Evolutionary conservation across 2,329 filamentous ascomycete species (phyloP).

Genomic region (Trematosphaeria pertusa): DNA sequence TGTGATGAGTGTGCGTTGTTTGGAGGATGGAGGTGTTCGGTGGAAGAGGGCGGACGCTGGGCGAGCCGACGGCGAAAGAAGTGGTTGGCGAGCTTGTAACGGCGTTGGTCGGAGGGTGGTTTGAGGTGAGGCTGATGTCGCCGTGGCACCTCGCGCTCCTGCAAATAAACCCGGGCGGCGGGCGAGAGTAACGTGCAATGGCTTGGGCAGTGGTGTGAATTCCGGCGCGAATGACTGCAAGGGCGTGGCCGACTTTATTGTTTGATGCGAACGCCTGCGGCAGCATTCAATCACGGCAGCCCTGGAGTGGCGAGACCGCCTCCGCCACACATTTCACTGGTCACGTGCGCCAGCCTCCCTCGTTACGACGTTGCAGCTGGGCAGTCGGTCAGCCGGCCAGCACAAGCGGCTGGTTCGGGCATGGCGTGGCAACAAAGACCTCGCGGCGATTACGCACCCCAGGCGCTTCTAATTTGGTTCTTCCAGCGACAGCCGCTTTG

Average conservation of each 20-base stretch:
- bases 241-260: constrained; percentile 14
- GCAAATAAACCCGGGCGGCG: constrained; percentile 2
- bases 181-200: constrained; percentile 2
- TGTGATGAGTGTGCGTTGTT: constrained; percentile 30
- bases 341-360: constrained; percentile 19
- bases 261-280: constrained; percentile 9
- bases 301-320: too few species aligned
- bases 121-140: constrained; percentile 41
- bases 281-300: too few species aligned
- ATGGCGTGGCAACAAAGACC: constrained; percentile 26
- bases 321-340: constrained; percentile 18
- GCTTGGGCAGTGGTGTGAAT: constrained; percentile 7
- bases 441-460: constrained; percentile 17
- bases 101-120: constrained; percentile 31
- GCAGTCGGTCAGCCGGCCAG: not conserved
- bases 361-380: constrained; percentile 15
- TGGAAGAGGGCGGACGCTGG: constrained; percentile 22
- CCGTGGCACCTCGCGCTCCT: constrained; percentile 28
- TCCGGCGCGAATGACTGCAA: constrained; percentile 5
- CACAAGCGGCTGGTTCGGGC: constrained; percentile 1
- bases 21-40: constrained; percentile 29
- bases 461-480: constrained; percentile 4
- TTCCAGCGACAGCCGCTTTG: constrained; percentile 2
- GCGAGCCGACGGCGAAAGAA: constrained; percentile 17
- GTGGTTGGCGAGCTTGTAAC: constrained; percentile 32